These are phyloP conservation scores for Fusarium buharicum DNA, from an alignment of 2,329 filamentous ascomycete genomes.

Conservation along the genomic window DNA sequence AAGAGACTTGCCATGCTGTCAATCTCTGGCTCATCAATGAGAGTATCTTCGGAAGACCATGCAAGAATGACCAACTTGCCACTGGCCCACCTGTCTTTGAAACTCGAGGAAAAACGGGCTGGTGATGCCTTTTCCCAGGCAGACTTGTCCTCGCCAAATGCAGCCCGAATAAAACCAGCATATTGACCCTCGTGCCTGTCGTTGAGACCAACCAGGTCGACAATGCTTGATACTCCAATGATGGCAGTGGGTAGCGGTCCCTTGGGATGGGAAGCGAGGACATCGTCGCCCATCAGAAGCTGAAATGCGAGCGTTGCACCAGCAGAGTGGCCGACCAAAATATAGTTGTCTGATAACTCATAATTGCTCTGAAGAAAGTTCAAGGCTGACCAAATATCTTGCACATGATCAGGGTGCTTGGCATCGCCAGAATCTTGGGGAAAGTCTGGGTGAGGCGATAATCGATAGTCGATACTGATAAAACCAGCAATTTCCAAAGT, in stretches of 20 bases:
- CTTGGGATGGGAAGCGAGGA: slow-evolving; percentile 42
- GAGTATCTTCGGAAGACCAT: slow-evolving; percentile 59
- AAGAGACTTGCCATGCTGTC: slow-evolving; percentile 65
- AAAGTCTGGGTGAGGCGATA: slow-evolving; percentile 62
- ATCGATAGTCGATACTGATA: slow-evolving; percentile 71
- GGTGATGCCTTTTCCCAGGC: slow-evolving; percentile 69
- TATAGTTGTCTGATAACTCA: slow-evolving; percentile 59
- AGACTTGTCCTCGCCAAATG: slow-evolving; percentile 66
- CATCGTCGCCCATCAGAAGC: slow-evolving; percentile 58
- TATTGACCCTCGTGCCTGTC: slow-evolving; percentile 62
- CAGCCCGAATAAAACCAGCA: slow-evolving; percentile 64
- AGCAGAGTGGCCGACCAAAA: slow-evolving; percentile 71
- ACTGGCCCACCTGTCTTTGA: slow-evolving; percentile 52
- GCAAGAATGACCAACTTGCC: slow-evolving; percentile 54
- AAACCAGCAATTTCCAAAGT: slow-evolving; percentile 64
- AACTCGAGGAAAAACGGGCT: slow-evolving; percentile 55
- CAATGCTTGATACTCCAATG: slow-evolving; percentile 73
- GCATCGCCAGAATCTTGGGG: slow-evolving; percentile 55
- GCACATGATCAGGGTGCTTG: slow-evolving; percentile 68
- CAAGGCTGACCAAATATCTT: slow-evolving; percentile 66
- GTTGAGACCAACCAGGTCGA: slow-evolving; percentile 68
- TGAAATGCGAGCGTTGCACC: slow-evolving; percentile 73
- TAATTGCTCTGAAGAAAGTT: slow-evolving; percentile 59
- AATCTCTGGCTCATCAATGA: slow-evolving; percentile 67
- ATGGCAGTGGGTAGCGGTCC: slow-evolving; percentile 61